These are phyloP conservation scores for Magnaporthales sp. DNA, from an alignment of 2,329 filamentous ascomycete genomes.

Conservation along the genomic window DNA sequence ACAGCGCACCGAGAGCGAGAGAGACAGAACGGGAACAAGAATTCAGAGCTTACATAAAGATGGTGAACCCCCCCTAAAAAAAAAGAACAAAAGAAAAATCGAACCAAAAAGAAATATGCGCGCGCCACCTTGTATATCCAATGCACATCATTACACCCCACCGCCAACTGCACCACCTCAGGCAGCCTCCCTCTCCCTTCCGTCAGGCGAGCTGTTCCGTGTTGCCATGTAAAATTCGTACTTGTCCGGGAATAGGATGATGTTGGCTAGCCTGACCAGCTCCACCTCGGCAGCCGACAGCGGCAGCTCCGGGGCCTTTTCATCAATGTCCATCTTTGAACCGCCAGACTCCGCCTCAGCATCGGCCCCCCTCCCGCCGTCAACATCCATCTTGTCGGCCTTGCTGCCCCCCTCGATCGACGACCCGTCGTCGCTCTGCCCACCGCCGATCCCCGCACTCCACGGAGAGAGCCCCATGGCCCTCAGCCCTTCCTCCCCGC, in stretches of 20 bases:
- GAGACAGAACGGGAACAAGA: background rate
- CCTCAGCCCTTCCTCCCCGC: conserved; percentile 39
- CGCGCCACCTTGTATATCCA: background rate
- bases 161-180: background rate
- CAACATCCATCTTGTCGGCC: conserved; percentile 17
- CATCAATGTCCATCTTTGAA: conserved; percentile 17
- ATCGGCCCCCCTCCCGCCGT: conserved; percentile 16
- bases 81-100: background rate
- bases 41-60: background rate
- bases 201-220: conserved; percentile 14
- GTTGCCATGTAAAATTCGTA: conserved; percentile 40
- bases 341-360: conserved; percentile 10
- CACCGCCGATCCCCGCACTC: conserved; percentile 19
- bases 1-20: background rate
- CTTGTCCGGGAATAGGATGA: conserved; percentile 46
- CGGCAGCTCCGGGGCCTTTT: conserved; percentile 13
- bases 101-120: background rate
- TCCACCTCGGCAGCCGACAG: conserved; percentile 35
- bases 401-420: conserved; percentile 22
- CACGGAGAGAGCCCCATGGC: conserved; percentile 51
- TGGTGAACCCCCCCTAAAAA: background rate
- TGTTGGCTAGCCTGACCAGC: conserved; percentile 44
- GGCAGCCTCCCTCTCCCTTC: conserved; percentile 4
- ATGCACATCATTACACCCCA: background rate
- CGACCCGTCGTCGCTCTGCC: conserved; percentile 5